These are phyloP conservation scores for Austropuccinia psidii DNA, from an alignment of 1,284 basidiomycete genomes.

Conservation along the genomic window DNA sequence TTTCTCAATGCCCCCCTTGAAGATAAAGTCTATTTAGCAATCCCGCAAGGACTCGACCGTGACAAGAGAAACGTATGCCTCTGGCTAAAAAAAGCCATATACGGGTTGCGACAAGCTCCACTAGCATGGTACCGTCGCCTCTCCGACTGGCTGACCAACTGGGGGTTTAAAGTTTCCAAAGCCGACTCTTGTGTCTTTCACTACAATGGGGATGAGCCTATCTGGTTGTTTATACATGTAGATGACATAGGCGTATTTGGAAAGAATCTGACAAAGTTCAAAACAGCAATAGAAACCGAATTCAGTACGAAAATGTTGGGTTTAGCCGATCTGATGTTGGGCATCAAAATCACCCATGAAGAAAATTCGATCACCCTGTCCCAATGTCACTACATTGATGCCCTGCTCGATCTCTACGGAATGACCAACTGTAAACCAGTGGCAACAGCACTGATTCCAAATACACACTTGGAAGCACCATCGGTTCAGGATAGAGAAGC, in stretches of 20 bases:
- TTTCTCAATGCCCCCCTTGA: neutral
- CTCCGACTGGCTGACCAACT: neutral
- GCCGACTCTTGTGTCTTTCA: neutral
- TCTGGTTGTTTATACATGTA: neutral
- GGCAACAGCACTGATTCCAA: neutral
- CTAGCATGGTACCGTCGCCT: neutral
- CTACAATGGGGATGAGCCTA: neutral
- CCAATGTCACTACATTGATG: neutral
- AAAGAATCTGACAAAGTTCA: neutral
- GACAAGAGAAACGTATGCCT: neutral
- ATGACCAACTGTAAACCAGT: neutral
- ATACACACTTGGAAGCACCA: neutral
- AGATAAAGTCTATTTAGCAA: neutral
- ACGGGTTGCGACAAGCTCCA: slow-evolving; percentile 1
- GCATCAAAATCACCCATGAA: neutral
- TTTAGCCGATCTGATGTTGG: neutral
- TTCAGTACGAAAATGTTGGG: slow-evolving; percentile 1
- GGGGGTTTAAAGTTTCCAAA: neutral
- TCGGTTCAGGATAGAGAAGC: neutral
- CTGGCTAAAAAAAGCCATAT: neutral
- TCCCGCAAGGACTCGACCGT: neutral
- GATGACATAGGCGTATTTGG: neutral
- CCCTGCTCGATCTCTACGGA: neutral
- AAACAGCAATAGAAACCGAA: neutral
- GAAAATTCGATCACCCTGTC: neutral